Evolutionary conservation across 768 basidiomycete species (phyloP), one percentile per base, ranked within the genome.

Genomic region (Russula abietina): DNA sequence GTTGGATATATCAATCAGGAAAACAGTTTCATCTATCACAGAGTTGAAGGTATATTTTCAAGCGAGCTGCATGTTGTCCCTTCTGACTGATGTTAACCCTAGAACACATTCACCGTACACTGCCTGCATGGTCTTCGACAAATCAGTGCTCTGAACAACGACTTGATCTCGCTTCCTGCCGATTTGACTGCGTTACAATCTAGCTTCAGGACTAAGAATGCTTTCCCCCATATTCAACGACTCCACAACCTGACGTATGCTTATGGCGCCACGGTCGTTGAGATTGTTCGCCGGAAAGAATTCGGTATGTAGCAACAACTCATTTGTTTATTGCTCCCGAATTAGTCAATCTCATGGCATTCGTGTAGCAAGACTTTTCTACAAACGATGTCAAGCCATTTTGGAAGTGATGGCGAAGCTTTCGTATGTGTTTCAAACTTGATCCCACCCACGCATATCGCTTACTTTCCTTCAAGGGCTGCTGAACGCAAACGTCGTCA

Each of bases 181-280:
- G 76, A 78, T 1, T 75, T 98, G 33, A 77, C 81, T 0, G 73
- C 76, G 2, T 77, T 98, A 1, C 91, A 95, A 70, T 71, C 80
- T 1, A 86, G 84, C 69, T 84, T 95, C 67, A 80, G 88, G 74
- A 78, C 60, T 80, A 91, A 77, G 70, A 91, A 85, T 36, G 89
- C 88, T 62, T 98, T 98, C 71, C 81, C 88, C n/a, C 93, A 98
- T 73, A 88, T 98, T 16, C 84, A 88, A 55, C 81, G 96, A 19
- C 76, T 98, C 48, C 93, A 96, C 71, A 86, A 82, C 59, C 90
- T 98, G 84, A 73, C 95, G 0, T 94, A 93, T 70, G 93, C 91
- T 0, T 98, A 98, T 73, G 89, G 91, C 0, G 90, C 91, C 1
- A 93, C 93, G 0, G 81, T 97, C 10, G 81, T 94, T 19, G 96